These are phyloP conservation scores for Coelastrella sp. DNA, from an alignment of 139 green algal species.

Conservation along the genomic window DNA sequence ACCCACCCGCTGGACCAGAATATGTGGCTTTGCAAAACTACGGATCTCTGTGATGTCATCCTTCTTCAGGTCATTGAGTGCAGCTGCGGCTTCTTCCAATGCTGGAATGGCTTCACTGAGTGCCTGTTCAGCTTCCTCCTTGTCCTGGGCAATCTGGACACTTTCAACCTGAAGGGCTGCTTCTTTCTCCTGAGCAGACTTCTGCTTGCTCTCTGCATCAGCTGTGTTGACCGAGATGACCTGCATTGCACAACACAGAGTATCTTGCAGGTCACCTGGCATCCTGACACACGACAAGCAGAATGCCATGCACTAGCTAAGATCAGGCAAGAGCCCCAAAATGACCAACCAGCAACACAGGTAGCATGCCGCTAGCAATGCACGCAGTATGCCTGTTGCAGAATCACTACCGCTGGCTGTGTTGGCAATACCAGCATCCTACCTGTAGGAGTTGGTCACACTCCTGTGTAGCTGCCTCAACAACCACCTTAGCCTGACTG, in stretches of 20 bases:
- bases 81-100: constrained; percentile 85
- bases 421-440: background rate
- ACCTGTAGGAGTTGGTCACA: constrained; percentile 85
- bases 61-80: constrained; percentile 87
- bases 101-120: constrained; percentile 88
- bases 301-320: background rate
- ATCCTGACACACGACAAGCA: background rate
- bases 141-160: constrained; percentile 75
- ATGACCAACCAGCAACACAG: too few relatives aligned
- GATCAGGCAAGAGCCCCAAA: too few relatives aligned
- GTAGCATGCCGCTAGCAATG: background rate
- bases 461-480: constrained; percentile 85
- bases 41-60: constrained; percentile 93
- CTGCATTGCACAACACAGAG: constrained; percentile 7
- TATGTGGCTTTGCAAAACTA: constrained; percentile 90
- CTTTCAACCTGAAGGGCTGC: constrained; percentile 75
- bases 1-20: constrained; percentile 84
- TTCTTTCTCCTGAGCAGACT: constrained; percentile 80
- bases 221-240: constrained; percentile 79
- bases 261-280: background rate
- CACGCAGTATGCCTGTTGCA: background rate
- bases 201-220: constrained; percentile 84
- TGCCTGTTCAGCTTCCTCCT: constrained; percentile 87
- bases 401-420: background rate
- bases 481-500: constrained; percentile 83